These are phyloP conservation scores for Fusarium sp. DNA, from an alignment of 2,329 filamentous ascomycete species.

Conservation along the genomic window DNA sequence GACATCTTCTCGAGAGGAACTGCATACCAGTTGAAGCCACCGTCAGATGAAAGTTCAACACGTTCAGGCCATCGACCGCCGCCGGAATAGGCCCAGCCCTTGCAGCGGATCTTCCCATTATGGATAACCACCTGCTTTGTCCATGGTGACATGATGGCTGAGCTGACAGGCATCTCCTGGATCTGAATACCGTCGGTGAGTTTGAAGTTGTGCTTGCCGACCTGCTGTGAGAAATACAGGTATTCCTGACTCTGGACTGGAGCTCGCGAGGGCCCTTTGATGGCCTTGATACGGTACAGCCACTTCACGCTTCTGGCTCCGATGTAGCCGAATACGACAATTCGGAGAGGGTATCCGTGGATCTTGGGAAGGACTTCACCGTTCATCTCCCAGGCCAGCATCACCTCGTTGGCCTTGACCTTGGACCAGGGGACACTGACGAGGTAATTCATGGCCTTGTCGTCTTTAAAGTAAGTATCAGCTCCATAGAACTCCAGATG, in stretches of 20 bases:
- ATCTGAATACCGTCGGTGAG: slow-evolving; percentile 74
- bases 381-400: slow-evolving; percentile 81
- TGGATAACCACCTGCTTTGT: slow-evolving; percentile 73
- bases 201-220: slow-evolving; percentile 74
- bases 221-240: slow-evolving; percentile 76
- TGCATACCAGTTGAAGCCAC: slow-evolving; percentile 74
- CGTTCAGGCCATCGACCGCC: slow-evolving; percentile 71
- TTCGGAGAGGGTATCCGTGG: slow-evolving; percentile 74
- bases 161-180: slow-evolving; percentile 79
- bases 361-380: slow-evolving; percentile 73
- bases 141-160: slow-evolving; percentile 74
- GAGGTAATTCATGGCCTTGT: slow-evolving; percentile 74
- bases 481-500: slow-evolving; percentile 78
- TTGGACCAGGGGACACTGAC: slow-evolving; percentile 77
- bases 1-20: slow-evolving; percentile 72
- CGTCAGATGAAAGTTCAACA: slow-evolving; percentile 74
- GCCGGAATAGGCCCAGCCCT: slow-evolving; percentile 71
- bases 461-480: slow-evolving; percentile 80
- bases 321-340: slow-evolving; percentile 75
- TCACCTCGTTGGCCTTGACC: slow-evolving; percentile 74
- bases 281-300: slow-evolving; percentile 73
- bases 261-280: slow-evolving; percentile 66
- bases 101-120: slow-evolving; percentile 68
- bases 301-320: slow-evolving; percentile 75
- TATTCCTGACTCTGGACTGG: slow-evolving; percentile 76